Percentiles rank a stretch among this genome's conserved stretches.
These are phyloP conservation scores for Fusarium multiceps DNA, from an alignment of 2,329 filamentous ascomycete genomes.

Conservation along the genomic window DNA sequence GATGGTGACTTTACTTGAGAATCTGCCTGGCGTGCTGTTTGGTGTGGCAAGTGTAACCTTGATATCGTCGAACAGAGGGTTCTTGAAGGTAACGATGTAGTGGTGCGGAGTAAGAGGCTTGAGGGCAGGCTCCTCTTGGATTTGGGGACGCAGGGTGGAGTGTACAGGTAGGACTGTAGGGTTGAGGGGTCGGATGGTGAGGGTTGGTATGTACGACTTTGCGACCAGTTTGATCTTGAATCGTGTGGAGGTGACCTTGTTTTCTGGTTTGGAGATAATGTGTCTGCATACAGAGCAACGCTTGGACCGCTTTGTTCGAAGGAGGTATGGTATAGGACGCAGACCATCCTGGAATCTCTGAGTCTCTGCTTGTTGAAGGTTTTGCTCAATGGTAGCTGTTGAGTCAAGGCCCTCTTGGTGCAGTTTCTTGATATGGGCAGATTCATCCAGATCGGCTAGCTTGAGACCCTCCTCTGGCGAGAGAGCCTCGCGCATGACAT, in stretches of 20 bases:
- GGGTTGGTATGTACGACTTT: constrained; percentile 85
- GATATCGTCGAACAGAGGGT: constrained; percentile 92
- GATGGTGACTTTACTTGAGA: constrained; percentile 85
- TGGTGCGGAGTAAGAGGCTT: constrained; percentile 74
- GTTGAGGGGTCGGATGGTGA: constrained; percentile 75
- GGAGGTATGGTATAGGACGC: constrained; percentile 81
- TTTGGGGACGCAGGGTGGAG: constrained; percentile 49
- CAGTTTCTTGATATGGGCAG: constrained; percentile 69
- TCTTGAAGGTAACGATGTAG: constrained; percentile 89
- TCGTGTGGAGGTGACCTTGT: constrained; percentile 86
- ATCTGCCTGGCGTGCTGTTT: constrained; percentile 78
- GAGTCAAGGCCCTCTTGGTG: constrained; percentile 70
- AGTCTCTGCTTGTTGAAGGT: constrained; percentile 62
- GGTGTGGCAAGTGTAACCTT: constrained; percentile 90
- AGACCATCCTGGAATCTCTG: constrained; percentile 77
- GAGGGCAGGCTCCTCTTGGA: constrained; percentile 51
- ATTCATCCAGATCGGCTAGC: constrained; percentile 70
- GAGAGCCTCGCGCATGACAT: constrained; percentile 84
- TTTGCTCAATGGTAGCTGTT: constrained; percentile 64
- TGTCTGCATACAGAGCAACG: constrained; percentile 92
- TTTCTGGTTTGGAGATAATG: constrained; percentile 93
- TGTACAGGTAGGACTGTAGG: constrained; percentile 52
- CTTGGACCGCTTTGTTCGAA: constrained; percentile 93
- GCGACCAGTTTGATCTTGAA: constrained; percentile 95
- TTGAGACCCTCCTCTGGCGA: constrained; percentile 77